Base-by-base conservation (phyloP, 345 rosid genomes). In the Noccaea bulbosa region DNA sequence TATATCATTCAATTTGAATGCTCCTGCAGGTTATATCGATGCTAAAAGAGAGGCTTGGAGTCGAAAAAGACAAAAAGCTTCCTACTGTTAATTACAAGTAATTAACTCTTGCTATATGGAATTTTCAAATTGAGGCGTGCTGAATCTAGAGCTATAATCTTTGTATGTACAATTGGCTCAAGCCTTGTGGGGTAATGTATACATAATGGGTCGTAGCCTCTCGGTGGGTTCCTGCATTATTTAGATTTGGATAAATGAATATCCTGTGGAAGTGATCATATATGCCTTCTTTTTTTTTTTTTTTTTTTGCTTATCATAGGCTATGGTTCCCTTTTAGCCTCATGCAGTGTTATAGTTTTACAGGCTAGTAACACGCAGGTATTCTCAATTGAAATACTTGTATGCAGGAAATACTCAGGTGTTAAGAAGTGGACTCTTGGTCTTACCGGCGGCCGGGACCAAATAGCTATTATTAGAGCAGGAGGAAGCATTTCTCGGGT, bases 401-500 rank as follows among this genome's bases (percentile, higher is more conserved):
- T 69, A n/a, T 68, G 56, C 84, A 94, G 99, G 77, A 91, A 83
- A 77, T 94, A 94, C 75, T 87, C 96, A 0, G 71, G 84, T 80
- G 97, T 91, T 64, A 79, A 81, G 73, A 89, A 82, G 61, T 86
- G 91, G 95, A 94, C 99, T 69, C 87, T 91, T 71, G 93, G 97
- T 77, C 83, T 94, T 72, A 80, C 86, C 3, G 95, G 99, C 7
- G 95, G 97, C 27, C 61, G 73, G 74, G 96, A 91, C 67, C 80
- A 49, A 62, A 88, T 94, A 74, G 99, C 99, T 69, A 83, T 94
- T 58, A 83, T 94, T 52, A 83, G 97, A 82, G 91, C 97, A 69
- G 86, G 95, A 61, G 99, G 98, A 37, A 82, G 88, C 85, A 94
- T 94, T 67, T 89, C 88, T 68, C 99, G 97, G 44, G 88, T 88